Conservation (phyloP, 257 asterid species). For the Dorcoceras hygrometricum region DNA sequence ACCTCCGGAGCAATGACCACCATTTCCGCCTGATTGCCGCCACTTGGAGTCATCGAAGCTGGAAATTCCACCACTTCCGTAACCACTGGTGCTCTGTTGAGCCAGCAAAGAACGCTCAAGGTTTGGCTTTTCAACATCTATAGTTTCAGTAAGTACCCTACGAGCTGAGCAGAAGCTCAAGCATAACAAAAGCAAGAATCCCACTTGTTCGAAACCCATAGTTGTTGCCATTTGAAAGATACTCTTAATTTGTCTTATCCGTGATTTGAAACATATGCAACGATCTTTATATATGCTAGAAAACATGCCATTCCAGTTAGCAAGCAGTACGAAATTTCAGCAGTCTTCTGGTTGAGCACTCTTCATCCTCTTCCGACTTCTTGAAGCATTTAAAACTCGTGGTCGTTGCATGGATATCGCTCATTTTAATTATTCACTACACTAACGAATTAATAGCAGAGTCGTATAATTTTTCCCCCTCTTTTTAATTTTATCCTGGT, state of each 20-base stretch:
- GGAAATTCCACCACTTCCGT: neutral
- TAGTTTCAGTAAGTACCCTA: constrained; percentile 17
- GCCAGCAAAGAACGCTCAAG: neutral
- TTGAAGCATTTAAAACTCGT: constrained; percentile 3
- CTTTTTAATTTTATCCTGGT: neutral
- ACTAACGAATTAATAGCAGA: too few relatives aligned
- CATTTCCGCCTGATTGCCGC: neutral
- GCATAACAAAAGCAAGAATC: constrained; percentile 11
- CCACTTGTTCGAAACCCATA: constrained; percentile 21
- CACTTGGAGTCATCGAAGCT: neutral
- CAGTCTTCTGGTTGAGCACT: neutral
- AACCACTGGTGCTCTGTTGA: neutral
- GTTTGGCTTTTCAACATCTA: neutral
- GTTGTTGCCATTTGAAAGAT: neutral
- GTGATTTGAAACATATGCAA: neutral
- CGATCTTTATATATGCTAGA: neutral
- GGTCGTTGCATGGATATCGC: neutral
- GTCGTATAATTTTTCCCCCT: neutral
- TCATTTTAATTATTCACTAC: neutral
- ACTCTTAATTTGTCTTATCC: constrained; percentile 1
- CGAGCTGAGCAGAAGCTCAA: constrained; percentile 20
- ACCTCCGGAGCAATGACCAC: neutral
- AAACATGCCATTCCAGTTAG: neutral
- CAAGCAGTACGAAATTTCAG: neutral
- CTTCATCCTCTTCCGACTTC: neutral